These are phyloP conservation scores for Clonostachys rhizophaga DNA, from an alignment of 2,329 filamentous ascomycete genomes.

Conservation along the genomic window DNA sequence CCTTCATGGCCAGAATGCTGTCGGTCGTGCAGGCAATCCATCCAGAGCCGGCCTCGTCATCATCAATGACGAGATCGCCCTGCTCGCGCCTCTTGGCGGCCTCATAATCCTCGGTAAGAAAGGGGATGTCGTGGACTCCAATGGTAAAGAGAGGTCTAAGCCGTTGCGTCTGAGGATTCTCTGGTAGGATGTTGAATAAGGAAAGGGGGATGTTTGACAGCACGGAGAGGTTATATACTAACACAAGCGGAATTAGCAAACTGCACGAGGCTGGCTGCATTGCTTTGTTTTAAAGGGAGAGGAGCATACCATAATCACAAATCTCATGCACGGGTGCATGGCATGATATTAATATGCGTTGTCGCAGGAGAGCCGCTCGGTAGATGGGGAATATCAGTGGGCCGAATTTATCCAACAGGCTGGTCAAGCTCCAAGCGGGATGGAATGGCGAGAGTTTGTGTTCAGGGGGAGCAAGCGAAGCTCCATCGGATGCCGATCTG, in stretches of 20 bases:
- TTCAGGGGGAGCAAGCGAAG: constrained; percentile 51
- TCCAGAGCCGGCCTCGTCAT: constrained; percentile 48
- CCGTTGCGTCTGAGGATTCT: constrained; percentile 56
- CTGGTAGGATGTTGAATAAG: constrained; percentile 64
- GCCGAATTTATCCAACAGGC: constrained; percentile 77
- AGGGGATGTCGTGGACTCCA: constrained; percentile 87
- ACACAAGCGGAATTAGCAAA: constrained; percentile 4
- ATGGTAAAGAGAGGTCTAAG: constrained; percentile 86
- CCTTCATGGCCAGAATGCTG: constrained; percentile 83
- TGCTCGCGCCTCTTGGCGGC: constrained; percentile 31
- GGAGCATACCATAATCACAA: constrained; percentile 77
- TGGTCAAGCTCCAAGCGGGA: constrained; percentile 77
- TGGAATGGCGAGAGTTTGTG: constrained; percentile 73
- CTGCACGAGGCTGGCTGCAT: too few relatives aligned
- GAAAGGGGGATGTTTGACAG: constrained; percentile 81
- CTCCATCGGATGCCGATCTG: constrained; percentile 58
- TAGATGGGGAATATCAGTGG: constrained; percentile 90
- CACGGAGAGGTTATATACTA: constrained; percentile 92
- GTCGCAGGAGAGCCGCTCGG: constrained; percentile 78
- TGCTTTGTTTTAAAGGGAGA: too few relatives aligned
- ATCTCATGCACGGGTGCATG: constrained; percentile 79
- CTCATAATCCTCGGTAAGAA: constrained; percentile 60
- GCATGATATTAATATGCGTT: constrained; percentile 82
- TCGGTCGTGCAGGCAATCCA: constrained; percentile 98
- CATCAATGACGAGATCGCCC: constrained; percentile 20